Base-by-base conservation (phyloP, 805 yeast genomes). In the Kuraishia capsulata region DNA sequence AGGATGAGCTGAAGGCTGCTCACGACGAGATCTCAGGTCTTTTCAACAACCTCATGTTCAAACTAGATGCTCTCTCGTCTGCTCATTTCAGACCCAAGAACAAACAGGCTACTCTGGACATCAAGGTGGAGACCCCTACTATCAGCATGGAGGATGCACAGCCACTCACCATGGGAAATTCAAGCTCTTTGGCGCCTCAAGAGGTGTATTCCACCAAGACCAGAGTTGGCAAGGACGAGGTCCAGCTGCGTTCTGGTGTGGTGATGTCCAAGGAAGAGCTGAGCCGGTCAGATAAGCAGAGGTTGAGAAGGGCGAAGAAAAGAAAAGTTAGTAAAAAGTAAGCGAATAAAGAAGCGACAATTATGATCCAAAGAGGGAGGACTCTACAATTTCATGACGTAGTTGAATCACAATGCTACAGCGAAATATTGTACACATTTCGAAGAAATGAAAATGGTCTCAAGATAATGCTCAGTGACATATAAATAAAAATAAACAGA, bases 111-210 rank as follows among this genome's bases (percentile, higher is more conserved):
- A 63, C 80, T 18, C 64, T 90, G 44, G 88, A 84, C 41, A 79
- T 92, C 53, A 86, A 82, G 55, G 86, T 88, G 29, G 82, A 89
- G 40, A 70, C 84, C 0, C 80, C 95, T 4, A 73, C 95, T 2
- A 81, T 92, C 36, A 54, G 81, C 2, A 85, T 90, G 95, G 98
- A 90, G 62, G 97, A 92, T 53, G 92, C 96, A 1, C 97, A 88
- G 62, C 98, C 98, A 36, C 68, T 86, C 41, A 79, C 88, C 28
- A 69, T 84, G 63, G 76, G 92, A 2, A 64, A 73, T 25, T 85
- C 80, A 18, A 65, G 80, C 11, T 74, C 83, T 36, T 69, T 92
- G 50, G 98, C 98, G 2, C 98, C 98, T 30, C 98, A 90, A 64
- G 98, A 90, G 61, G 69, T 92, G 6, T 92, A 81, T 61, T 75